Percentiles rank a stretch among this genome's conserved stretches.
phyloP scores from a whole-genome alignment of 139 green algal species.

The Edaphochlamys debaryana region DNA sequence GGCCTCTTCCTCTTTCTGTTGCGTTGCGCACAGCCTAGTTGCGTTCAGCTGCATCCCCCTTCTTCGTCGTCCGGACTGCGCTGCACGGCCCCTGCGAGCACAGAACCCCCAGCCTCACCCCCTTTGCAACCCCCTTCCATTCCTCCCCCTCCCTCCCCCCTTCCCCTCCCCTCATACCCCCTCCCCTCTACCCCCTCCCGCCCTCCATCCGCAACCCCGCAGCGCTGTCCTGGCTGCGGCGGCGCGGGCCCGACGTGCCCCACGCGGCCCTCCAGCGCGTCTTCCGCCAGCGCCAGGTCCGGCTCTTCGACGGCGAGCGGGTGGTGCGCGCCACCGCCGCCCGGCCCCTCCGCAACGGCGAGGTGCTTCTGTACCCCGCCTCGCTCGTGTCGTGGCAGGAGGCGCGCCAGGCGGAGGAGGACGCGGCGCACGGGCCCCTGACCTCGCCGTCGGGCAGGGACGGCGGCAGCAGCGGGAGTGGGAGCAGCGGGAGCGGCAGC shows the following conservation, averaged over 20 bases:
- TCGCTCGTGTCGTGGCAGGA: no score
- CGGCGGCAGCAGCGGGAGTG: background rate
- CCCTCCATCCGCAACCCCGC: no score
- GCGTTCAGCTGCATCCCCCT: no score
- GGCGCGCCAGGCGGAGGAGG: background rate
- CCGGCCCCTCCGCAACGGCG: slow-evolving; percentile 1
- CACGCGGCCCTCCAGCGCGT: slow-evolving; percentile 47
- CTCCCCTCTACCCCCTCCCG: no score
- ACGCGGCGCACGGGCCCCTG: background rate
- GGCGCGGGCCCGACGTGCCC: slow-evolving; percentile 48
- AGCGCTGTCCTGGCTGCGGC: slow-evolving; percentile 65
- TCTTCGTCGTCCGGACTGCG: no score
- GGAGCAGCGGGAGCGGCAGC: background rate
- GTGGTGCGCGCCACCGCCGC: background rate
- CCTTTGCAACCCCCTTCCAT: no score
- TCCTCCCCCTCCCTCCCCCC: no score
- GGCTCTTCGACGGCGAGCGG: slow-evolving; percentile 2
- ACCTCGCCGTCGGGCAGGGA: no score
- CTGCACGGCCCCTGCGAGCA: no score
- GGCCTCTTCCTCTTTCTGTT: background rate
- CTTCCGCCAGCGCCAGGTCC: slow-evolving; percentile 47
- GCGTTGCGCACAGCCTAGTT: no score
- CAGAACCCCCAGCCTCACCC: no score
- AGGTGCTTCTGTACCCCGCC: slow-evolving; percentile 28
- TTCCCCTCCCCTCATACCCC: no score